These are phyloP conservation scores for Breviolum minutum DNA, from an alignment of 73 alveolate genomes.

Conservation along the genomic window DNA sequence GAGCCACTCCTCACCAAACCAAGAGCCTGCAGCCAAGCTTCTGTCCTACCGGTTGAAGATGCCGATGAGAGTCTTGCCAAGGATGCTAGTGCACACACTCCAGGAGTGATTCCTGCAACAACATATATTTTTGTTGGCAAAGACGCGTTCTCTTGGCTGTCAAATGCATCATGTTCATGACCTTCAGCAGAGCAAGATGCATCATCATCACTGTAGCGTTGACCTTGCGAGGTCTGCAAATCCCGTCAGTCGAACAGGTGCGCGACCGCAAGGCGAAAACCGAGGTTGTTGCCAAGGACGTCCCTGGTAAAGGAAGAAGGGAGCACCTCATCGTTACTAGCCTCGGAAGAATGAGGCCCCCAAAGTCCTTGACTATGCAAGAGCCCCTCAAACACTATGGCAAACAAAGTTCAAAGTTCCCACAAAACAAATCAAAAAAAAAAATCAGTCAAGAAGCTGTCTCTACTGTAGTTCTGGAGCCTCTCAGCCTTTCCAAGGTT, in stretches of 20 bases:
- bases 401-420: too few relatives aligned
- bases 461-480: constrained; percentile 1
- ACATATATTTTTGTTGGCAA: not conserved
- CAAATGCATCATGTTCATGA: not conserved
- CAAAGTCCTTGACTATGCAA: too few relatives aligned
- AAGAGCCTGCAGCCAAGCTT: not conserved
- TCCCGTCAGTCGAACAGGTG: not conserved
- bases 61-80: constrained; percentile 42
- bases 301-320: constrained; percentile 33
- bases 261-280: not conserved
- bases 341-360: not conserved
- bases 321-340: not conserved
- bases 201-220: constrained; percentile 75
- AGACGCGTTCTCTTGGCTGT: not conserved
- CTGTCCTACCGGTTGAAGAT: not conserved
- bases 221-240: constrained; percentile 3
- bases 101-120: constrained; percentile 57
- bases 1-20: not conserved
- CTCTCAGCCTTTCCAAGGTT: constrained; percentile 14
- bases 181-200: constrained; percentile 88
- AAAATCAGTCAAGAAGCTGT: not conserved
- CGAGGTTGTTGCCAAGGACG: not conserved
- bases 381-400: too few relatives aligned
- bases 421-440: not conserved
- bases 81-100: constrained; percentile 76